These are phyloP conservation scores for Talaromyces sp. DNA, from an alignment of 2,329 filamentous ascomycete genomes.

Conservation along the genomic window DNA sequence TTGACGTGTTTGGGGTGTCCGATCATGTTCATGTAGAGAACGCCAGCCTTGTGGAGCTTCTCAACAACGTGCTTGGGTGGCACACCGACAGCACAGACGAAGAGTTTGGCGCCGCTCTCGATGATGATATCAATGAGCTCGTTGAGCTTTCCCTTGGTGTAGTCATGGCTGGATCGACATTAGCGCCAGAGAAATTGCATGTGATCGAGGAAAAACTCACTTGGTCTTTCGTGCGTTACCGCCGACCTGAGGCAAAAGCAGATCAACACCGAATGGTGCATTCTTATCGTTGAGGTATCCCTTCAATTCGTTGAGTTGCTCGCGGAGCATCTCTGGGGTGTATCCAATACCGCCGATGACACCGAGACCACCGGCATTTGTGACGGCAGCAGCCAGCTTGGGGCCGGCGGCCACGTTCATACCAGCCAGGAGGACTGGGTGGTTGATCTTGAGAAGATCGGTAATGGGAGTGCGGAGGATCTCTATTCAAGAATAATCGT, in stretches of 20 bases:
- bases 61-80: slow-evolving; percentile 87
- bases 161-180: slow-evolving; percentile 73
- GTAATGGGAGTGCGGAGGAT: slow-evolving; percentile 87
- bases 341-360: slow-evolving; percentile 91
- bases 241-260: slow-evolving; percentile 90
- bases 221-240: slow-evolving; percentile 95
- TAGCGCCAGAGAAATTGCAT: slow-evolving; percentile 10
- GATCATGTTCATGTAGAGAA: slow-evolving; percentile 99
- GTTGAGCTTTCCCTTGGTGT: slow-evolving; percentile 97
- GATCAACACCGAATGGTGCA: slow-evolving; percentile 89
- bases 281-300: slow-evolving; percentile 82
- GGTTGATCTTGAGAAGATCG: slow-evolving; percentile 96
- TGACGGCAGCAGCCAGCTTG: slow-evolving; percentile 92
- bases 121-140: slow-evolving; percentile 91
- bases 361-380: slow-evolving; percentile 92
- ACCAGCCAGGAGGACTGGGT: slow-evolving; percentile 90
- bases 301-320: slow-evolving; percentile 95
- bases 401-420: slow-evolving; percentile 99
- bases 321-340: slow-evolving; percentile 92
- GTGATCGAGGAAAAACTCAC: slow-evolving; percentile 42
- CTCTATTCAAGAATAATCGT: slow-evolving; percentile 66
- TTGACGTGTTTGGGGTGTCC: slow-evolving; percentile 98
- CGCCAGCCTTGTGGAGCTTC: slow-evolving; percentile 77
- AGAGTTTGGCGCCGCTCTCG: slow-evolving; percentile 83
- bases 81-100: slow-evolving; percentile 94